These are phyloP conservation scores for Picea sitchensis DNA, from an alignment of 75 land plant genomes.

Conservation along the genomic window DNA sequence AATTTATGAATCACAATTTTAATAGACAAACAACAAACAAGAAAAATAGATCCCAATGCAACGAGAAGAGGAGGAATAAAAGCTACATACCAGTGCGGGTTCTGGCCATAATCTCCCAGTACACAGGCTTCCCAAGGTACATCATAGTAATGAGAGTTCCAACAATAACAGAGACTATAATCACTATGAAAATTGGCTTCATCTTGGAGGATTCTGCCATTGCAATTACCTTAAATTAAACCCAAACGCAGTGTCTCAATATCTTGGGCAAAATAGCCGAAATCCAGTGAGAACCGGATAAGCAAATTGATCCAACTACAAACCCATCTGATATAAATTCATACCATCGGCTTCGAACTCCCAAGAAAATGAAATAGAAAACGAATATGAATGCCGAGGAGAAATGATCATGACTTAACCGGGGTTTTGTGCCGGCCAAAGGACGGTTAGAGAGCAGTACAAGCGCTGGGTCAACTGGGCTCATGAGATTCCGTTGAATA, in stretches of 20 bases:
- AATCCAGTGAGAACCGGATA: too few species aligned
- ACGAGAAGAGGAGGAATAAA: background rate
- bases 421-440: background rate
- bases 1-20: background rate
- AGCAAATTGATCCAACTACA: background rate
- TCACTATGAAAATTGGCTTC: constrained; percentile 41
- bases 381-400: background rate
- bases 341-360: background rate
- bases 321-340: background rate
- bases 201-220: constrained; percentile 12
- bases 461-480: background rate
- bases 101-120: constrained; percentile 28
- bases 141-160: constrained; percentile 26
- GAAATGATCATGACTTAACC: background rate
- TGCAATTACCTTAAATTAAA: background rate
- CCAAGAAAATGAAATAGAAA: background rate
- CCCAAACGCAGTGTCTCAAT: background rate
- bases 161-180: constrained; percentile 18
- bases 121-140: constrained; percentile 40
- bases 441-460: too few species aligned
- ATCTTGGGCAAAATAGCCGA: background rate
- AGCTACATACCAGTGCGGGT: background rate
- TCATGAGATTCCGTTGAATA: background rate
- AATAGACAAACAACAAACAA: background rate
- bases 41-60: background rate